Conservation (phyloP, 1,284 basidiomycete species). For the Ustilago loliicola region DNA sequence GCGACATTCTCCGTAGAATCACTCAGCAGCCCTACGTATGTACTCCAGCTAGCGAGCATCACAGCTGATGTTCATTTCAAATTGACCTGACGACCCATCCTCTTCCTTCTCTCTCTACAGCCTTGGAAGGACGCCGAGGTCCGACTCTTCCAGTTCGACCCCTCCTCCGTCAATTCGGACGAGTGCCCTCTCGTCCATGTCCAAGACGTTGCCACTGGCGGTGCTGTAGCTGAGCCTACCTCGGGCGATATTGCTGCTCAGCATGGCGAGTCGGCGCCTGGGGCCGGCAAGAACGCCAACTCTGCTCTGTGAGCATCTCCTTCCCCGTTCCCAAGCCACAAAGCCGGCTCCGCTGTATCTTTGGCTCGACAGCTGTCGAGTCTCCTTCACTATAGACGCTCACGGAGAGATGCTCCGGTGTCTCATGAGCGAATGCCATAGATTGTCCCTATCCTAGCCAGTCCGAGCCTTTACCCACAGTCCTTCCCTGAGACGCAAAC, state of each 20-base stretch:
- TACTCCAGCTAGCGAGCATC: constrained; percentile 3
- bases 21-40: constrained; percentile 52
- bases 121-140: constrained; percentile 70
- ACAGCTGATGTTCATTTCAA: too few species aligned
- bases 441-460: not conserved
- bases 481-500: not conserved
- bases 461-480: not conserved
- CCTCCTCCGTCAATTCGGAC: constrained; percentile 52
- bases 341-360: not conserved
- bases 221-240: constrained; percentile 57
- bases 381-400: constrained; percentile 23
- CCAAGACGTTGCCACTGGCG: constrained; percentile 56
- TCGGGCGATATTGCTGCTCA: constrained; percentile 54
- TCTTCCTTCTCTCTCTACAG: constrained; percentile 10
- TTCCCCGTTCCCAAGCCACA: not conserved
- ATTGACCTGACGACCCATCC: not conserved
- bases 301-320: constrained; percentile 55
- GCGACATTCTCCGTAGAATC: constrained; percentile 68
- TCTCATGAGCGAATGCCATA: constrained; percentile 39
- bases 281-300: constrained; percentile 74
- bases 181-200: constrained; percentile 55
- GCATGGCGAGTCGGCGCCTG: constrained; percentile 53
- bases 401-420: constrained; percentile 44
- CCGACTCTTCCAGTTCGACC: constrained; percentile 63
- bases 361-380: not conserved